A percentile compares a stretch with the other conserved stretches of the same genome.
Evolutionary conservation across 768 basidiomycete genomes (phyloP).

Genomic region (Mycena indigotica): DNA sequence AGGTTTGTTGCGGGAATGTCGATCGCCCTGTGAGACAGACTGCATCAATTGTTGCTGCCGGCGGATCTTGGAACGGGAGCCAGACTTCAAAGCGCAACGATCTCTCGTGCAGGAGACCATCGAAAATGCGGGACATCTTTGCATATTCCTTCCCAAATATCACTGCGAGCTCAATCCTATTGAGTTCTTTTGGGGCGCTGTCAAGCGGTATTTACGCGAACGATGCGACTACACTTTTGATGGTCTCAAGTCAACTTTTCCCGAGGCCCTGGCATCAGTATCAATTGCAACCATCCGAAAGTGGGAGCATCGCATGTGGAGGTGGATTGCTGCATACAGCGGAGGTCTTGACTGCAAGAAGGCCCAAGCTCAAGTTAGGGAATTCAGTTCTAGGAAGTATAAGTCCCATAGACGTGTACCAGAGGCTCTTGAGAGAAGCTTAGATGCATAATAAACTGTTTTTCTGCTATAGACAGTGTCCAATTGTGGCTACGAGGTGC

Average conservation of each 20-base stretch:
- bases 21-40: constrained; percentile 4
- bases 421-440: constrained; percentile 9
- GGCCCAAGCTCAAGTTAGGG: constrained; percentile 21
- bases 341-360: constrained; percentile 17
- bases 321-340: constrained; percentile 22
- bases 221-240: constrained; percentile 15
- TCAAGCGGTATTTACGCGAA: constrained; percentile 12
- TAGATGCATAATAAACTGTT: constrained; percentile 17
- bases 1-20: constrained; percentile 20
- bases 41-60: constrained; percentile 30
- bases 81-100: constrained; percentile 25
- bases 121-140: constrained; percentile 13
- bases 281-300: constrained; percentile 13
- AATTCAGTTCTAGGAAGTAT: constrained; percentile 25
- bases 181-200: constrained; percentile 21
- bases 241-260: constrained; percentile 11
- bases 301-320: constrained; percentile 25
- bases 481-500: too few species aligned
- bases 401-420: constrained; percentile 26
- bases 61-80: constrained; percentile 25
- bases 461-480: too few species aligned
- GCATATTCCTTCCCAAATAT: constrained; percentile 23
- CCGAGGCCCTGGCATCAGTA: constrained; percentile 22
- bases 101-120: constrained; percentile 24
- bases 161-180: constrained; percentile 36